Evolutionary conservation across 2,329 filamentous ascomycete species (phyloP).

Genomic region (Coleophoma cylindrospora): DNA sequence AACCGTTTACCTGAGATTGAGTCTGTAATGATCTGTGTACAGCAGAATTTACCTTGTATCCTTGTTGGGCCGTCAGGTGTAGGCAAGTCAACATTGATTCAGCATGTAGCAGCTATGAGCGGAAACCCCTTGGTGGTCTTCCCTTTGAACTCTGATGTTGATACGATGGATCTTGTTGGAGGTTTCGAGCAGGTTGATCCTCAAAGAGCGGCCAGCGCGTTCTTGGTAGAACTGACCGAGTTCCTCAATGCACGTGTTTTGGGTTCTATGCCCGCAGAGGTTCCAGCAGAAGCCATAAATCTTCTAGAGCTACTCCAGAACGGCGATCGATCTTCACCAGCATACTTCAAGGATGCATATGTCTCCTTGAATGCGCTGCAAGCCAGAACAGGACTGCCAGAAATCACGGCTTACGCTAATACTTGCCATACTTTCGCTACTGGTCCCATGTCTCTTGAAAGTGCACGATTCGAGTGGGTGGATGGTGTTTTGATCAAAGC

Average conservation of each 20-base stretch:
- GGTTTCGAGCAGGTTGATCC: conserved; percentile 94
- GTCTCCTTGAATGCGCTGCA: conserved; percentile 23
- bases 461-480: conserved; percentile 90
- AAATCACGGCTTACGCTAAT: conserved; percentile 17
- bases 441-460: conserved; percentile 53
- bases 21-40: conserved; percentile 80
- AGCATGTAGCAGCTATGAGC: conserved; percentile 72
- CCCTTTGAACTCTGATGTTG: conserved; percentile 88
- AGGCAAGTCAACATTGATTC: conserved; percentile 79
- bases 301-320: conserved; percentile 45
- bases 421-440: conserved; percentile 37
- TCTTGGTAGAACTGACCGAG: conserved; percentile 45
- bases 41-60: conserved; percentile 84
- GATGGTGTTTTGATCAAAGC: conserved; percentile 90
- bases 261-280: conserved; percentile 38
- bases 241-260: conserved; percentile 48
- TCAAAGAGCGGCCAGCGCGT: conserved; percentile 63
- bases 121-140: conserved; percentile 78
- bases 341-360: conserved; percentile 22
- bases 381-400: conserved; percentile 34
- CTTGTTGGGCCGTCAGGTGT: conserved; percentile 79
- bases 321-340: conserved; percentile 6
- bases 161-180: conserved; percentile 95
- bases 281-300: conserved; percentile 41
- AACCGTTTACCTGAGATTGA: conserved; percentile 70